These are phyloP conservation scores for Mycena sanguinolenta DNA, from an alignment of 768 basidiomycete genomes.

Conservation along the genomic window DNA sequence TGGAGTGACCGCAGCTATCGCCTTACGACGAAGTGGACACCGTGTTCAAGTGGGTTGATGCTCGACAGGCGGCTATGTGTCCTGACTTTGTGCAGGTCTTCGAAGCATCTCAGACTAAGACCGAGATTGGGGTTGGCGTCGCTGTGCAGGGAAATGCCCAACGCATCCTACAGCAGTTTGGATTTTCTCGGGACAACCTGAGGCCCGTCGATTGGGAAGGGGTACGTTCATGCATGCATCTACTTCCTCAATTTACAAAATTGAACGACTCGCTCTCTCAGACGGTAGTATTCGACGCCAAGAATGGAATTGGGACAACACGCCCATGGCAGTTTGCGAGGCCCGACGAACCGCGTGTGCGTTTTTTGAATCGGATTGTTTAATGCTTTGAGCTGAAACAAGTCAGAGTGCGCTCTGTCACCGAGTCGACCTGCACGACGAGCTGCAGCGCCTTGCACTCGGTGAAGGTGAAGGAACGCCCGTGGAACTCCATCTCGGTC, in stretches of 20 bases:
- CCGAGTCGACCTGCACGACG: constrained; percentile 22
- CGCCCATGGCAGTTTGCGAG: background rate
- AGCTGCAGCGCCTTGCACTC: constrained; percentile 22
- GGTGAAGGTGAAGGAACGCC: constrained; percentile 16
- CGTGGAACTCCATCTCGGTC: constrained; percentile 12
- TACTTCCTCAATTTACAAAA: background rate
- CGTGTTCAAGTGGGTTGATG: constrained; percentile 1
- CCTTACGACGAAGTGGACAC: constrained; percentile 18
- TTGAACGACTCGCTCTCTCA: background rate
- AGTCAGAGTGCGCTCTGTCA: constrained; percentile 4
- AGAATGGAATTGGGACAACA: constrained; percentile 1
- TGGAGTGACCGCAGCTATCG: constrained; percentile 1
- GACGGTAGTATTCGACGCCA: constrained; percentile 9
- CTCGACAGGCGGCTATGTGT: background rate
- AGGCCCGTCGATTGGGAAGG: background rate
- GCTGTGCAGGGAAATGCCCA: constrained; percentile 22
- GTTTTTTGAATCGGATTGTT: background rate
- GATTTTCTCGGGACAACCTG: constrained; percentile 10
- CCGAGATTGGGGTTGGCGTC: constrained; percentile 28
- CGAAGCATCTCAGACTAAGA: constrained; percentile 14
- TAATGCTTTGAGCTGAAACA: background rate
- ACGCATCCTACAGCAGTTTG: constrained; percentile 11
- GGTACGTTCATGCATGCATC: background rate
- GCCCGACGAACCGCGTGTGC: background rate
- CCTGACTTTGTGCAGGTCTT: constrained; percentile 16